Conservation (phyloP, 352 stramenopile genomes). For the Phytophthora pinifolia region DNA sequence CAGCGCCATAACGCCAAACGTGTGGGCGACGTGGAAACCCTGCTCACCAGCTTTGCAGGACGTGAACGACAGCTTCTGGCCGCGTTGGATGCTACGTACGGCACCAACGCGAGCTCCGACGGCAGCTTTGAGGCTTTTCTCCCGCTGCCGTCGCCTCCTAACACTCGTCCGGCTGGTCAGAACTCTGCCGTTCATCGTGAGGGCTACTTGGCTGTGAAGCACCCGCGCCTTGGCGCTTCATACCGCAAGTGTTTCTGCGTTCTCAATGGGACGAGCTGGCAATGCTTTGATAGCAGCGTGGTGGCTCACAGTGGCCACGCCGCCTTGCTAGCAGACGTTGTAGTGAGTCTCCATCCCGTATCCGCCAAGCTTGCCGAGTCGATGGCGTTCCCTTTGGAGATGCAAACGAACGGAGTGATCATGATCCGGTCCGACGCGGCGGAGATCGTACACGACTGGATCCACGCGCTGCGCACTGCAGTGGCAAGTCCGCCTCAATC, state of each 20-base stretch:
- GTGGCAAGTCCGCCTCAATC: slow-evolving; percentile 13
- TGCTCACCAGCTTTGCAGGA: slow-evolving; percentile 62
- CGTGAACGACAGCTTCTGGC: slow-evolving; percentile 56
- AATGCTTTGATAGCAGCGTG: slow-evolving; percentile 39
- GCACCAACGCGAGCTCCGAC: slow-evolving; percentile 42
- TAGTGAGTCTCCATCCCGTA: slow-evolving; percentile 34
- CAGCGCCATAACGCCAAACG: slow-evolving; percentile 90
- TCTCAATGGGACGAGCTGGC: slow-evolving; percentile 27
- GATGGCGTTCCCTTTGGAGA: slow-evolving; percentile 41
- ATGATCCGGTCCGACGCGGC: slow-evolving; percentile 36
- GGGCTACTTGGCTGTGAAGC: slow-evolving; percentile 45
- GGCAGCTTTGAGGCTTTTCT: slow-evolving; percentile 30
- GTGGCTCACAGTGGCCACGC: slow-evolving; percentile 8
- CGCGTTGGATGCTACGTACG: slow-evolving; percentile 65
- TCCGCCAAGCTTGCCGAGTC: slow-evolving; percentile 34
- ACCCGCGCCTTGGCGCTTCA: slow-evolving; percentile 30
- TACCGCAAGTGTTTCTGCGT: slow-evolving; percentile 44
- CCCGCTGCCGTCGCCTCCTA: slow-evolving; percentile 5
- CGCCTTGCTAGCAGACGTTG: slow-evolving; percentile 29
- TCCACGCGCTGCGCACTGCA: slow-evolving; percentile 21
- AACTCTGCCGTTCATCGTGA: slow-evolving; percentile 20
- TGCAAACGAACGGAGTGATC: slow-evolving; percentile 37
- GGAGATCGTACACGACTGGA: slow-evolving; percentile 38
- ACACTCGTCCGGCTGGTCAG: slow-evolving; percentile 2
- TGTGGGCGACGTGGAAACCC: slow-evolving; percentile 74